phyloP scores from a whole-genome alignment of 306 rosid genomes.

The Gastrolobium villosum region DNA sequence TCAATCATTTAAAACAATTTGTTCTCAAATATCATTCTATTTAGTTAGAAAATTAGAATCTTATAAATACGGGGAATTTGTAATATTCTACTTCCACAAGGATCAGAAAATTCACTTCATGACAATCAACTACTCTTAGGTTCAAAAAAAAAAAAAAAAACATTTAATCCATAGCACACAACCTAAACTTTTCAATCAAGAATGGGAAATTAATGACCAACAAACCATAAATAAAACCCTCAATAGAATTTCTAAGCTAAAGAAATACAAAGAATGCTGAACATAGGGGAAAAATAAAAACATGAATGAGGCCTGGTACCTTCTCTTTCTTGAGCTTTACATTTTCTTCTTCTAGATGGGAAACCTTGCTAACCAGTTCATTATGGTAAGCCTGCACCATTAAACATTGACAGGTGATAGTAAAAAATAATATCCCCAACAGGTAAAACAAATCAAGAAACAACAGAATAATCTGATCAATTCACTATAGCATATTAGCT shows the following conservation, averaged over 20 bases:
- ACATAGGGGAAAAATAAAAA: neutral
- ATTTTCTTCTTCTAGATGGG: constrained; percentile 57
- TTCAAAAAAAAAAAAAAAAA: constrained; percentile 7
- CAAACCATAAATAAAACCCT: neutral
- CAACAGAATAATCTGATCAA: constrained; percentile 15
- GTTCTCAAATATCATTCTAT: neutral
- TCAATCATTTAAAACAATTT: neutral
- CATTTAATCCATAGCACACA: neutral
- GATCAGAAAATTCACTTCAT: neutral
- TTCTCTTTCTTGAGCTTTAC: constrained; percentile 65
- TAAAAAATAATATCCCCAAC: neutral
- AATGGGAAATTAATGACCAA: neutral
- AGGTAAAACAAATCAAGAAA: neutral
- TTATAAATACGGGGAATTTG: neutral
- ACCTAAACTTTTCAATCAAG: constrained; percentile 6
- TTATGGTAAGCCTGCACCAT: constrained; percentile 63
- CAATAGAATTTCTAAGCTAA: neutral
- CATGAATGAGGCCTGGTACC: constrained; percentile 39
- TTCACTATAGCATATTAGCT: constrained; percentile 22
- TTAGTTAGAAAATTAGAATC: neutral
- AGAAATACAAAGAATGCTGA: neutral
- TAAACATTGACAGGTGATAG: neutral
- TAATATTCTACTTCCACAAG: neutral
- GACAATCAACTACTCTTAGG: neutral
- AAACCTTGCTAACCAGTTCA: constrained; percentile 57